Evolutionary conservation across 1,139 yeast species (phyloP), one percentile per base, ranked within the genome.

Genomic region (Lodderomyces orthopsilosis): DNA sequence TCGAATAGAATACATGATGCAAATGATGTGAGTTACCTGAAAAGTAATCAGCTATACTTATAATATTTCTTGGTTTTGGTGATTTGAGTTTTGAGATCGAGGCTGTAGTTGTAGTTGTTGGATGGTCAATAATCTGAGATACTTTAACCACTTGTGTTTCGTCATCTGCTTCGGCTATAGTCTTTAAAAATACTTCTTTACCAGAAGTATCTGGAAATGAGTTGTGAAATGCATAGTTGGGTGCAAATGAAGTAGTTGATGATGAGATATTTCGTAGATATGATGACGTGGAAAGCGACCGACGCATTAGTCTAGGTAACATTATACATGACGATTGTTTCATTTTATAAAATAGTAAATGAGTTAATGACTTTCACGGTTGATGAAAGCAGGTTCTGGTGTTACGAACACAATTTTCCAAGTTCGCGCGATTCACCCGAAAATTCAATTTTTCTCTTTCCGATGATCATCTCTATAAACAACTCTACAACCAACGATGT

Each of bases 21-120:
- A 71, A 59, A 49, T 70, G 75, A 52, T 73, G 74, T 8, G 62
- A 57, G 48, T 73, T 70, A 1, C 77, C 77, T 41, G 58, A 57
- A 46, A 73, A 71, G 53, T 73, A 73, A 49, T 72, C 74, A 10
- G 66, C 61, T 15, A 70, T 49, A 60, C 41, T 36, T 19, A 37
- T 17, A 21, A 34, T 23, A 23, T 40, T 41, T 22, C 38, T n/a
- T 14, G 17, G 34, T 19, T 5, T 32, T 12, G 35, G 44, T n/a
- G 6, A 33, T 34, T 14, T 35, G 32, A 13, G 45, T 30, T 27
- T 27, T 2, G 13, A 4, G 21, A 14, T 28, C 14, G 21, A 14
- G 14, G 26, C 24, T n/a, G 36, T 9, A 22, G 40, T 33, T 8
- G 41, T 35, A 12, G 37, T 35, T 13, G 34, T 18, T 13, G 37